These are phyloP conservation scores for Miscanthus lutarioriparius DNA, from an alignment of 176 grass and related monocot species.

Conservation along the genomic window DNA sequence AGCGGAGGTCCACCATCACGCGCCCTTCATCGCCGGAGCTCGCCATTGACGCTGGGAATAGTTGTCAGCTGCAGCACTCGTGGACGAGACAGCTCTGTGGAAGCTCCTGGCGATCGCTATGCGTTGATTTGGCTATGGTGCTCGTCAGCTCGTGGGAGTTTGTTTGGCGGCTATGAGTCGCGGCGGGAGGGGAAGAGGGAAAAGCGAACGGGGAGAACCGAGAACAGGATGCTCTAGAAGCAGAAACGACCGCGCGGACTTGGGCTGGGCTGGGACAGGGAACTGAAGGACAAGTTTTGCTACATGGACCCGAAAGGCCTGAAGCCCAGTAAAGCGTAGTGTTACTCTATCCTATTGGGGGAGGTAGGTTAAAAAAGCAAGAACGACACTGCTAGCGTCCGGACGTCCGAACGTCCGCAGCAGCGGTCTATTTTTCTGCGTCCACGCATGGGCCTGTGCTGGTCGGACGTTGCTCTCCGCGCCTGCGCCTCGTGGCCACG, in stretches of 20 bases:
- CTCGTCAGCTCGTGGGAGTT: not conserved
- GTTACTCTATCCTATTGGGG: too few species aligned
- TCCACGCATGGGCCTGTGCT: too few species aligned
- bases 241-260: not conserved
- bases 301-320: not conserved
- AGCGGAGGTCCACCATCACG: constrained; percentile 58
- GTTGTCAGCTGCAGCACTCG: not conserved
- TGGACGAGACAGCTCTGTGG: not conserved
- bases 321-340: too few species aligned
- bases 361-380: too few species aligned
- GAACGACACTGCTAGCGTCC: too few species aligned
- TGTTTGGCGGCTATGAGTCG: constrained; percentile 25
- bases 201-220: not conserved
- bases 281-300: not conserved
- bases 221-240: constrained; percentile 26
- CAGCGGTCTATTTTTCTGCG: too few species aligned
- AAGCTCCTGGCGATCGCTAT: constrained; percentile 12
- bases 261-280: not conserved
- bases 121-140: not conserved
- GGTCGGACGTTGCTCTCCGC: too few species aligned
- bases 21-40: constrained; percentile 40
- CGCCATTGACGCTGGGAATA: constrained; percentile 40
- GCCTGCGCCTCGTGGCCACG: too few species aligned
- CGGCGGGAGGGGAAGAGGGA: constrained; percentile 16
- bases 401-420: too few species aligned